Conservation (phyloP, 371 early-diverging fungal species). For the Saksenaea vasiformis region DNA sequence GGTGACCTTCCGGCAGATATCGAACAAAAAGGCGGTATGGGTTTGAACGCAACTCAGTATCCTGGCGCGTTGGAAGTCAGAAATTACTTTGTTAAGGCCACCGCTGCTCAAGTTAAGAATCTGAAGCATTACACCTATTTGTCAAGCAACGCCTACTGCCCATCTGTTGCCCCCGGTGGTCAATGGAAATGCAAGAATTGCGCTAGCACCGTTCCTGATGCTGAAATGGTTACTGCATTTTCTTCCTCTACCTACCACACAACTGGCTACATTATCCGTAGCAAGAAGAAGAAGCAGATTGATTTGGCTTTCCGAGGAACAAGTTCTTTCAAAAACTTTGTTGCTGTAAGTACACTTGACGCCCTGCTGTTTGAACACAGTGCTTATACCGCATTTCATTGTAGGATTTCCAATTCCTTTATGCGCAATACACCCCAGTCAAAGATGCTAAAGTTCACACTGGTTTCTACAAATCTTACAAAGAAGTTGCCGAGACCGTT, state of each 20-base stretch:
- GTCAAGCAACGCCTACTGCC: slow-evolving; percentile 20
- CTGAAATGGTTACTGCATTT: slow-evolving; percentile 16
- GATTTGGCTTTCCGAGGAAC: slow-evolving; percentile 25
- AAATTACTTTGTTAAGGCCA: background rate
- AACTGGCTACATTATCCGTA: slow-evolving; percentile 18
- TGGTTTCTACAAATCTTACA: slow-evolving; percentile 18
- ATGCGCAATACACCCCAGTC: slow-evolving; percentile 11
- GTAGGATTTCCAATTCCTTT: slow-evolving; percentile 14
- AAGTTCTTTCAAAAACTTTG: slow-evolving; percentile 18
- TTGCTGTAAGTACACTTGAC: slow-evolving; percentile 15
- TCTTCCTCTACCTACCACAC: slow-evolving; percentile 15
- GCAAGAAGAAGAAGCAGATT: slow-evolving; percentile 17
- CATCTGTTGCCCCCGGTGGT: slow-evolving; percentile 15
- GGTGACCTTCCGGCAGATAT: slow-evolving; percentile 5
- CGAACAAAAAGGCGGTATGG: background rate
- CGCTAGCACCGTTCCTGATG: slow-evolving; percentile 1
- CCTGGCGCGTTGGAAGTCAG: background rate
- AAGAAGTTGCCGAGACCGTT: slow-evolving; percentile 12
- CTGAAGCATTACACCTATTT: slow-evolving; percentile 14
- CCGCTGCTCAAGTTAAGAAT: slow-evolving; percentile 6
- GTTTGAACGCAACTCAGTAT: background rate
- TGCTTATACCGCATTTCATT: background rate
- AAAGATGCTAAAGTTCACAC: slow-evolving; percentile 17
- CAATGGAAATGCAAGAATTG: slow-evolving; percentile 19
- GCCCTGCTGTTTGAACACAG: background rate